These are phyloP conservation scores for Cornus controversa DNA, from an alignment of 148 eudicot genomes.

Conservation along the genomic window DNA sequence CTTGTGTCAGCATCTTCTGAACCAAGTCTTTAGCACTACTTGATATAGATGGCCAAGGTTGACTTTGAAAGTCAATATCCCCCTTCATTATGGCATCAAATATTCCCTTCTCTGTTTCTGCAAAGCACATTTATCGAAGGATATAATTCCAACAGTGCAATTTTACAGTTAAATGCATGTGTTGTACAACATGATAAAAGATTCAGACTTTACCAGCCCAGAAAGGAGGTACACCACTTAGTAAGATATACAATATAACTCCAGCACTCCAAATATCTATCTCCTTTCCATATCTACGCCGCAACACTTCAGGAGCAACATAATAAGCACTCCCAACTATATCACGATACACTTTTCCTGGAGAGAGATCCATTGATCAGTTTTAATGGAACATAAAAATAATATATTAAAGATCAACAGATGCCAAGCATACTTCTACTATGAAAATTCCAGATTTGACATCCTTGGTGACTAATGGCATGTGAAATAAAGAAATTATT, in stretches of 20 bases:
- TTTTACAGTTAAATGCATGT: not conserved
- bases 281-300: constrained; percentile 85
- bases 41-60: constrained; percentile 93
- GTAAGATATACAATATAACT: constrained; percentile 86
- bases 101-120: constrained; percentile 86
- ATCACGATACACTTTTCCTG: constrained; percentile 88
- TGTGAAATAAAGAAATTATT: no score
- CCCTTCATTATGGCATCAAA: constrained; percentile 83
- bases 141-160: not conserved
- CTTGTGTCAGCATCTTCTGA: constrained; percentile 70
- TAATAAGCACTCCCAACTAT: constrained; percentile 92
- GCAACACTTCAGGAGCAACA: constrained; percentile 91
- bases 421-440: not conserved
- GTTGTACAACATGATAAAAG: not conserved
- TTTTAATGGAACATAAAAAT: no score
- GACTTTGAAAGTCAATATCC: constrained; percentile 65
- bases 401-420: not conserved
- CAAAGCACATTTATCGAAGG: constrained; percentile 8
- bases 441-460: not conserved
- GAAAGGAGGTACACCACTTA: constrained; percentile 94
- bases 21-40: constrained; percentile 84
- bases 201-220: constrained; percentile 75
- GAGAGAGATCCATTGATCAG: not conserved
- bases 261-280: constrained; percentile 95
- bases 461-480: not conserved